phyloP scores from a whole-genome alignment of 2,329 filamentous ascomycete species.

The Fusarium zealandicum region DNA sequence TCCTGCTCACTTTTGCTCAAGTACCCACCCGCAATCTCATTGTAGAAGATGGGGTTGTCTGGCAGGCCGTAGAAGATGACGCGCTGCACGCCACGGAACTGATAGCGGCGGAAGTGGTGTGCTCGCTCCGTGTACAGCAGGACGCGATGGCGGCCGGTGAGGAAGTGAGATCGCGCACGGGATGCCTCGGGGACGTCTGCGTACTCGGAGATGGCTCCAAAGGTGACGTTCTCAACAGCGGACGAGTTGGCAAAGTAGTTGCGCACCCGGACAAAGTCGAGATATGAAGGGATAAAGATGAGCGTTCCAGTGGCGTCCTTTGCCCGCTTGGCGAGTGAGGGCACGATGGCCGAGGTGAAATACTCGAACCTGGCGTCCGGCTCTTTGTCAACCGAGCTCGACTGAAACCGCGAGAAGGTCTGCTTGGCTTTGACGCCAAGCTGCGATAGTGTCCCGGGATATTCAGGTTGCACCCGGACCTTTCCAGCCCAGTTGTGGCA shows the following conservation, averaged over 20 bases:
- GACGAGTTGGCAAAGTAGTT: slow-evolving; percentile 85
- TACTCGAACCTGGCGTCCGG: slow-evolving; percentile 91
- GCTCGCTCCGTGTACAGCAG: slow-evolving; percentile 92
- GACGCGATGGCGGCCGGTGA: slow-evolving; percentile 80
- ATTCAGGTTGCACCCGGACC: slow-evolving; percentile 73
- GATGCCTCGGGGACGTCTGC: slow-evolving; percentile 79
- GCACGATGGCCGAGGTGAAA: slow-evolving; percentile 83
- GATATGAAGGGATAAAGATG: slow-evolving; percentile 90
- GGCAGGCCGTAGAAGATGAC: slow-evolving; percentile 92
- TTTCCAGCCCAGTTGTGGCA: slow-evolving; percentile 85
- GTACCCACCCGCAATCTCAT: slow-evolving; percentile 75
- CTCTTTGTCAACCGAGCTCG: slow-evolving; percentile 72
- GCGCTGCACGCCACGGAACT: slow-evolving; percentile 78
- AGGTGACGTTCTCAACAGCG: slow-evolving; percentile 58
- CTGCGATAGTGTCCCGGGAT: slow-evolving; percentile 76
- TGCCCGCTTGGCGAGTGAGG: slow-evolving; percentile 73
- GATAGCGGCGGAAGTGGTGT: slow-evolving; percentile 95
- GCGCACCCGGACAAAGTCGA: slow-evolving; percentile 91
- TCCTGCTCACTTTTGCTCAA: slow-evolving; percentile 67
- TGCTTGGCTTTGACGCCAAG: slow-evolving; percentile 78
- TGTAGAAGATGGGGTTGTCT: slow-evolving; percentile 85
- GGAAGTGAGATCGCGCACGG: slow-evolving; percentile 86
- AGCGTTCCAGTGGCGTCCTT: slow-evolving; percentile 74
- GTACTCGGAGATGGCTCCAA: slow-evolving; percentile 91
- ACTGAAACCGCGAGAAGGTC: slow-evolving; percentile 88